A percentile compares a stretch with the other conserved stretches of the same genome.
Conservation (phyloP, 495 filamentous ascomycete species). For the Apodospora peruviana region DNA sequence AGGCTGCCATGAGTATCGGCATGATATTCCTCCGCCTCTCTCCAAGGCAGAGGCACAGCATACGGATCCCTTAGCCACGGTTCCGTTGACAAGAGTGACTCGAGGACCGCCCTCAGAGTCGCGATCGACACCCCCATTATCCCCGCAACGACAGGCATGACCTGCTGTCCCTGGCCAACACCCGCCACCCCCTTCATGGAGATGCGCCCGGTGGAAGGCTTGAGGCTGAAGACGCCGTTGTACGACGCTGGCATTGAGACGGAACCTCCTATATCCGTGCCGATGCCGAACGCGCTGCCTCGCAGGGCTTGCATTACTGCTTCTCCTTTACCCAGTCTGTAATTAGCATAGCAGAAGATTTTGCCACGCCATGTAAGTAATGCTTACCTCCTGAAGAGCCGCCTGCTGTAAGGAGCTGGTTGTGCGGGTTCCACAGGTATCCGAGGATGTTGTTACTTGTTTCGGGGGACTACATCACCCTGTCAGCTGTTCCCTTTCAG, state of each 20-base stretch:
- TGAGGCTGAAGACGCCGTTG: conserved; percentile 59
- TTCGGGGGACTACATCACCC: conserved; percentile 20
- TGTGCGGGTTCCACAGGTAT: conserved; percentile 57
- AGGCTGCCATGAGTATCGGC: neutral
- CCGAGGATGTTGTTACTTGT: conserved; percentile 62
- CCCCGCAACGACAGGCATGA: conserved; percentile 43
- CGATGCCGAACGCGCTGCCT: conserved; percentile 60
- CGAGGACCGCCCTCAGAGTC: conserved; percentile 50
- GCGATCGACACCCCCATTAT: conserved; percentile 41
- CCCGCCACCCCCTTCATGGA: conserved; percentile 43
- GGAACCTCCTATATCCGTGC: conserved; percentile 64
- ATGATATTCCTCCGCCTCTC: conserved; percentile 19
- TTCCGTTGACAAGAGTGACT: conserved; percentile 37
- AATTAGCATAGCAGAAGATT: neutral
- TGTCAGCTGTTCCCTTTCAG: neutral
- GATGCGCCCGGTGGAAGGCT: conserved; percentile 54
- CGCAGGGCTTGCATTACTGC: conserved; percentile 54
- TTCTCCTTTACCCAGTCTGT: conserved; percentile 40
- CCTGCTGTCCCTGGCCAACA: conserved; percentile 47
- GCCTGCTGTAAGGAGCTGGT: conserved; percentile 54
- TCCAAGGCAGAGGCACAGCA: conserved; percentile 57
- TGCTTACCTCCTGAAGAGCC: conserved; percentile 50
- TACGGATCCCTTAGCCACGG: conserved; percentile 60
- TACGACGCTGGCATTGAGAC: conserved; percentile 61
- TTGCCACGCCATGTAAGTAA: neutral